Conservation (phyloP, 1,139 yeast genomes). For the Saccharomyces pastorianus region DNA sequence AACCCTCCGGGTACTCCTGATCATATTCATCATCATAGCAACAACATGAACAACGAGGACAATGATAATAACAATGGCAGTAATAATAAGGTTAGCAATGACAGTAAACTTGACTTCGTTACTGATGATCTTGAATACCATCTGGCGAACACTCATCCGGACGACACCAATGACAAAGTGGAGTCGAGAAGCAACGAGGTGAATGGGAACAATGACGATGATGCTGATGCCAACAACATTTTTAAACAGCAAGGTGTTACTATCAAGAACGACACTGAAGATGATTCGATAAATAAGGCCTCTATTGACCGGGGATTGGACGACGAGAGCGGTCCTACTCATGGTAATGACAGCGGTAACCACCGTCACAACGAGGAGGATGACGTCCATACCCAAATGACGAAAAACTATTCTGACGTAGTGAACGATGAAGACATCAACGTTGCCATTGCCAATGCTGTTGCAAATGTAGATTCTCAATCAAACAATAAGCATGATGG, state of each 20-base stretch:
- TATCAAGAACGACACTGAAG: constrained; percentile 4
- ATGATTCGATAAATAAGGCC: neutral
- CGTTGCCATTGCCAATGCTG: constrained; percentile 28
- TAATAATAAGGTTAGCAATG: neutral
- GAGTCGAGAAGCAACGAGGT: neutral
- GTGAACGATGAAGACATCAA: constrained; percentile 21
- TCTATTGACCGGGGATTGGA: neutral
- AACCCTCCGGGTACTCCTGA: neutral
- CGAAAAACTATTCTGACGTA: constrained; percentile 7
- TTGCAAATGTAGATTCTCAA: constrained; percentile 10
- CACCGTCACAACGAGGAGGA: constrained; percentile 6
- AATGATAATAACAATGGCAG: neutral
- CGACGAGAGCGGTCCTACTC: constrained; percentile 1
- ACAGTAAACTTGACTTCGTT: neutral
- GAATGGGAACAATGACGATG: neutral
- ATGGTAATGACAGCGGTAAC: neutral
- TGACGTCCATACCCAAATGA: constrained; percentile 1
- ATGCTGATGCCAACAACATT: neutral
- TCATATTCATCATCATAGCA: neutral
- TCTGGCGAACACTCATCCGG: neutral
- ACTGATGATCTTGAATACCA: neutral
- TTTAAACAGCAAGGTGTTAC: constrained; percentile 3
- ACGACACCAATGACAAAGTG: neutral
- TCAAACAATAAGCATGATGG: constrained; percentile 11
- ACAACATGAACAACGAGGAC: neutral